phyloP scores from a whole-genome alignment of 768 basidiomycete species.

The Phaeotremella fagi region DNA sequence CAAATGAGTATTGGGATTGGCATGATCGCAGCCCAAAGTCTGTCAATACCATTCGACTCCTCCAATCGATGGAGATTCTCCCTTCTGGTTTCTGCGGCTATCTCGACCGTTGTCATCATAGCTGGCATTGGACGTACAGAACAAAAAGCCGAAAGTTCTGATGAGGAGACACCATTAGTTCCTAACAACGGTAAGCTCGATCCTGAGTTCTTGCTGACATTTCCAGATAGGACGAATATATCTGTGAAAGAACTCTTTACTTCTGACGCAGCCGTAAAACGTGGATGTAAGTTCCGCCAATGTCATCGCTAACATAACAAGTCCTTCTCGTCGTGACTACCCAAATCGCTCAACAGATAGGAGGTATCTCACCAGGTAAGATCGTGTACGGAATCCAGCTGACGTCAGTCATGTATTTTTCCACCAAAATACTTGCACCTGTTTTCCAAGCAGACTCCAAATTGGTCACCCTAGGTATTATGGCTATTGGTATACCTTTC shows the following conservation, averaged over 20 bases:
- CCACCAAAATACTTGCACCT: constrained; percentile 74
- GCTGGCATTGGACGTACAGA: background rate
- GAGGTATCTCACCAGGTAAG: constrained; percentile 30
- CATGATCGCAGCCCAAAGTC: constrained; percentile 31
- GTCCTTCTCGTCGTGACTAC: constrained; percentile 2
- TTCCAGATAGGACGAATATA: constrained; percentile 1
- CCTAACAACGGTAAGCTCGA: constrained; percentile 1
- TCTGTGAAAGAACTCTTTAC: constrained; percentile 14
- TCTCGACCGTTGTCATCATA: constrained; percentile 11
- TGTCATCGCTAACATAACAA: background rate
- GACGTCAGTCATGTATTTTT: constrained; percentile 73
- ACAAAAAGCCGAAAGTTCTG: background rate
- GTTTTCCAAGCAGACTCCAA: constrained; percentile 69
- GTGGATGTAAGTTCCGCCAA: constrained; percentile 14
- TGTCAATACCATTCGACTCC: constrained; percentile 19
- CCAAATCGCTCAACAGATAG: constrained; percentile 25
- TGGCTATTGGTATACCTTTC: constrained; percentile 60
- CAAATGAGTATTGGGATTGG: constrained; percentile 33
- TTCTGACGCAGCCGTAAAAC: background rate
- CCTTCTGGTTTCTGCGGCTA: constrained; percentile 9
- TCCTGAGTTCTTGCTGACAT: background rate
- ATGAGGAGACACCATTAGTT: constrained; percentile 14
- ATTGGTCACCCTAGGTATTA: constrained; percentile 73
- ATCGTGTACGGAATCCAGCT: background rate
- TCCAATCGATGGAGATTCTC: constrained; percentile 21